phyloP scores from a whole-genome alignment of 2,329 filamentous ascomycete species.

The Nectriaceae sp. region DNA sequence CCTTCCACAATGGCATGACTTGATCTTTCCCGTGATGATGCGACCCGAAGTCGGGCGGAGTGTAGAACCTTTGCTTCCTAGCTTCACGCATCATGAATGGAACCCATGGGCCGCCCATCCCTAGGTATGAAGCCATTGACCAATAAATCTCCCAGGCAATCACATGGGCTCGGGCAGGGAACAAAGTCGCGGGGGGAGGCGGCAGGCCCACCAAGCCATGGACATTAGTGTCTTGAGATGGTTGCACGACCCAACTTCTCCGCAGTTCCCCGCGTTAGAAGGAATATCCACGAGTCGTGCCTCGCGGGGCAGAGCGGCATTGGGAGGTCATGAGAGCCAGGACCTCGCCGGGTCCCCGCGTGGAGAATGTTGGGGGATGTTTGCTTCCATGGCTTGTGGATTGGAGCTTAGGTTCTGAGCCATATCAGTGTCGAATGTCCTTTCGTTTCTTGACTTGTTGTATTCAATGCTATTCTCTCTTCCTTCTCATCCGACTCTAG shows the following conservation, averaged over 20 bases:
- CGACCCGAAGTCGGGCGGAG: neutral
- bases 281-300: conserved; percentile 1
- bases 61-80: too few species aligned
- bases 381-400: neutral
- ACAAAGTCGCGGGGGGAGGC: conserved; percentile 10
- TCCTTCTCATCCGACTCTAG: neutral
- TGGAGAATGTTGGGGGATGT: neutral
- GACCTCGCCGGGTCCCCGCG: neutral
- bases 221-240: neutral
- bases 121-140: neutral
- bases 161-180: neutral
- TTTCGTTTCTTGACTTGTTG: neutral
- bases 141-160: neutral
- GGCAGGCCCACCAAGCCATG: conserved; percentile 12
- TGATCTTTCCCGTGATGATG: neutral
- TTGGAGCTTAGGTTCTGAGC: neutral
- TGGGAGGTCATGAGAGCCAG: neutral
- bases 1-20: neutral
- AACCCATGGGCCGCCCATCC: too few species aligned
- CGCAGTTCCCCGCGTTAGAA: conserved; percentile 2
- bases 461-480: neutral
- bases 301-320: conserved; percentile 13
- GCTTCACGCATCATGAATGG: too few species aligned
- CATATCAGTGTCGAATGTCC: conserved; percentile 6
- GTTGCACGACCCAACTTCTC: conserved; percentile 2